These are phyloP conservation scores for Yueomyces sp. DNA, from an alignment of 805 yeast species.

Conservation along the genomic window DNA sequence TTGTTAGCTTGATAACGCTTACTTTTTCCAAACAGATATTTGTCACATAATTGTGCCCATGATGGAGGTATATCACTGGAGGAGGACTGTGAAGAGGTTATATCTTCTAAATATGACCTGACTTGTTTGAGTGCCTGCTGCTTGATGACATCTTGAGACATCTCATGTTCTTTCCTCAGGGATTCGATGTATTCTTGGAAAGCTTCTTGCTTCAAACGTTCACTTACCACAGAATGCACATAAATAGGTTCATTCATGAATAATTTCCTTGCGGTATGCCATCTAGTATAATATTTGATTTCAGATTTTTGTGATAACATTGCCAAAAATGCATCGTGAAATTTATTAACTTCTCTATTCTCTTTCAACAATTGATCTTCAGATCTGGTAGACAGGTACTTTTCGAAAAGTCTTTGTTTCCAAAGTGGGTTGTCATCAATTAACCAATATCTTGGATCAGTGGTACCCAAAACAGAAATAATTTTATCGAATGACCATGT, in stretches of 20 bases:
- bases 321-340: constrained; percentile 38
- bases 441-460: constrained; percentile 55
- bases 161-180: constrained; percentile 24
- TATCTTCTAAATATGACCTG: constrained; percentile 32
- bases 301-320: constrained; percentile 31
- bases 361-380: constrained; percentile 40
- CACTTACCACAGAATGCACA: constrained; percentile 45
- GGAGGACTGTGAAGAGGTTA: constrained; percentile 15
- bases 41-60: constrained; percentile 15
- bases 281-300: constrained; percentile 45
- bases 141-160: constrained; percentile 17
- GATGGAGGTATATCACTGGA: constrained; percentile 5
- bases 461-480: constrained; percentile 38
- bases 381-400: constrained; percentile 38
- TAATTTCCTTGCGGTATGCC: constrained; percentile 43
- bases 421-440: constrained; percentile 42
- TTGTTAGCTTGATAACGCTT: constrained; percentile 44
- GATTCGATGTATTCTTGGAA: constrained; percentile 37
- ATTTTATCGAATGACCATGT: constrained; percentile 65
- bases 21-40: constrained; percentile 28
- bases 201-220: constrained; percentile 39
- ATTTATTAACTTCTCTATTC: constrained; percentile 39
- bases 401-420: constrained; percentile 52
- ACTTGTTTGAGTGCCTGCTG: constrained; percentile 41
- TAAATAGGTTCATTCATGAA: constrained; percentile 56